Evolutionary conservation across 495 filamentous ascomycete genomes (phyloP).

Genomic region (Acidomyces sp.): DNA sequence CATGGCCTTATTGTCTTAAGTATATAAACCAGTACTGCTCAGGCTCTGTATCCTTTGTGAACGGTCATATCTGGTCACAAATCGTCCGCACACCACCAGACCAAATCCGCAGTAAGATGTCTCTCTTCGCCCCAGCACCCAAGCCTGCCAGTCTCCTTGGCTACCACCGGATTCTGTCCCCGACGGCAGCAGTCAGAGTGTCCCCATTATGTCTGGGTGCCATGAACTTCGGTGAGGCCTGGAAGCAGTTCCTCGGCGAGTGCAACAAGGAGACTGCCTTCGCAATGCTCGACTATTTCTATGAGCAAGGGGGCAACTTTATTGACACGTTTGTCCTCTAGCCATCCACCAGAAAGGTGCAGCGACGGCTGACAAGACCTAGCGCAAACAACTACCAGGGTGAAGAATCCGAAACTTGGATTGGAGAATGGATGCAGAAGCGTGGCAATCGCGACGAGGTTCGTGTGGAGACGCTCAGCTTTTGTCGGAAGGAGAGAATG

Average conservation of each 20-base stretch:
- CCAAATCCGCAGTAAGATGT: not conserved
- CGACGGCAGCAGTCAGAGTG: constrained; percentile 17
- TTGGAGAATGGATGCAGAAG: constrained; percentile 56
- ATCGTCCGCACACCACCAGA: not conserved
- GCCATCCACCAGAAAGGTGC: too few relatives aligned
- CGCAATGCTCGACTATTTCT: constrained; percentile 22
- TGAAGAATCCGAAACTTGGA: constrained; percentile 51
- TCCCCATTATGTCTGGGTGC: constrained; percentile 21
- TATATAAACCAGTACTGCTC: too few relatives aligned
- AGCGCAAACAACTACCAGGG: constrained; percentile 50
- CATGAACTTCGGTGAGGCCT: constrained; percentile 17
- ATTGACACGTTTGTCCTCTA: constrained; percentile 20
- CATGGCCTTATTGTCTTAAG: too few relatives aligned
- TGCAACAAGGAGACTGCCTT: constrained; percentile 21
- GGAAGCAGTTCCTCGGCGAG: constrained; percentile 15
- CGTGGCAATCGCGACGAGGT: constrained; percentile 39
- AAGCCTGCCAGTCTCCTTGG: constrained; percentile 20
- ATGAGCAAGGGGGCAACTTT: constrained; percentile 23
- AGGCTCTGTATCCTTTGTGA: too few relatives aligned
- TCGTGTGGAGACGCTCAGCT: too few relatives aligned
- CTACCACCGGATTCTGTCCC: constrained; percentile 21
- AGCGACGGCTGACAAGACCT: not conserved
- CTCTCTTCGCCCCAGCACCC: constrained; percentile 9
- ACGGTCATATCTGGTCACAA: not conserved
- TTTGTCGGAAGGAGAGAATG: too few relatives aligned